Base-by-base conservation (phyloP, 805 yeast genomes). In the Candida sphagnicola region DNA sequence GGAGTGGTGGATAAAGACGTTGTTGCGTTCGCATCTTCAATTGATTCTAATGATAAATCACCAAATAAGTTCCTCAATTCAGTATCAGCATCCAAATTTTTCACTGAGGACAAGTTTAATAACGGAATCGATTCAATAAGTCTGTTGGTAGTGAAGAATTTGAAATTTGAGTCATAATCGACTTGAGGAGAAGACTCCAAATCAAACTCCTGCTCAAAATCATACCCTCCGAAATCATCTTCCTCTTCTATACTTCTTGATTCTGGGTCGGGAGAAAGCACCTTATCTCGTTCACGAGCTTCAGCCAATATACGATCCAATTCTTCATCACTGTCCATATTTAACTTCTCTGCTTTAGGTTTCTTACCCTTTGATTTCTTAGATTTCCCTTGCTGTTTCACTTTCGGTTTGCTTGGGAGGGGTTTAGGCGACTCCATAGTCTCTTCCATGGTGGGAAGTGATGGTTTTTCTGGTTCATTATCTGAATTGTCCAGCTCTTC, bases 21-120 rank as follows among this genome's bases (percentile, higher is more conserved):
- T n/a, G 87, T 77, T 1, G 85, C 73, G 48, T 83, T 84, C 0
- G 87, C 89, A 56, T 85, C 91, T 39, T 80, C 83, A 14, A 85
- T 70, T 0, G 85, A 78, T 31, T 80, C 84, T 5, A 72, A 54
- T 1, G 89, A 79, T 12, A 85, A 57, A 48, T 80, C 80, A 11
- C 91, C 95, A 61, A 87, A 85, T 36, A 87, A 61, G 43, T 72
- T 66, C 41, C 75, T 75, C 50, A 82, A 80, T 53, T 87, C 95
- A 29, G 75, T 74, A 50, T 87, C 95, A 1, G 91, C 84, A 53
- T 86, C 91, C 32, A 87, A 62, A 42, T 78, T 74, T 41, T 73
- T 72, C 3, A 71, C 50, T 19, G 73, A 61, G 3, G 54, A 56
- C 3, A 81, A 57, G 12, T 70, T 59, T 11, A 82, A 54, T 6